A percentile compares a stretch with the other conserved stretches of the same genome.
Conservation (phyloP, 257 asterid genomes). For the Sherardia arvensis region DNA sequence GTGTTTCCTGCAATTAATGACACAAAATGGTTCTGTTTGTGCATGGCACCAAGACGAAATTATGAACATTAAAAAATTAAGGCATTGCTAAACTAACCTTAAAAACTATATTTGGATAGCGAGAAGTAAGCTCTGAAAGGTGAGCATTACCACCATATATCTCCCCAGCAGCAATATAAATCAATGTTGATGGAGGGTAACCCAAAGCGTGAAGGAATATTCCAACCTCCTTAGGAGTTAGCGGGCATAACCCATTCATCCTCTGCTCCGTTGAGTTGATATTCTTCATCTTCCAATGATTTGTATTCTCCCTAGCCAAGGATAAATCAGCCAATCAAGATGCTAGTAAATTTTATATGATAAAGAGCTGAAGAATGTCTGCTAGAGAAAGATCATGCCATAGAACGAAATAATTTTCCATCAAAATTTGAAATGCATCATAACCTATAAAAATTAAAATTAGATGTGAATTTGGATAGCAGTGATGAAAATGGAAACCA, state of each 20-base stretch:
- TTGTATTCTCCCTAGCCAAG: conserved; percentile 61
- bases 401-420: background rate
- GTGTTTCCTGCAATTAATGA: conserved; percentile 66
- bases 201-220: conserved; percentile 83
- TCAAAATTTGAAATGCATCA: background rate
- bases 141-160: conserved; percentile 74
- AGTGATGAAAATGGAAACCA: background rate
- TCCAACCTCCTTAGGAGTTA: conserved; percentile 95
- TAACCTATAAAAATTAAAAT: background rate
- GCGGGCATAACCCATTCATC: conserved; percentile 77
- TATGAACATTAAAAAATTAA: background rate
- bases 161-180: conserved; percentile 93
- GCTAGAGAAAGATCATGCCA: background rate
- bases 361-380: conserved; percentile 1
- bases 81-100: conserved; percentile 49
- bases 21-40: conserved; percentile 14
- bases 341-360: background rate
- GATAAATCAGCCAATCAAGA: conserved; percentile 11
- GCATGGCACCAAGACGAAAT: conserved; percentile 2
- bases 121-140: conserved; percentile 78
- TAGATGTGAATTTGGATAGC: background rate
- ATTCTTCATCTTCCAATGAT: conserved; percentile 83
- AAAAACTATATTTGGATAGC: conserved; percentile 63
- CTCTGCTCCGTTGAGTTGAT: conserved; percentile 85
- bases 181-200: conserved; percentile 62